Conservation (phyloP, 2,329 filamentous ascomycete genomes). For the Aspergillus novoparasiticus region DNA sequence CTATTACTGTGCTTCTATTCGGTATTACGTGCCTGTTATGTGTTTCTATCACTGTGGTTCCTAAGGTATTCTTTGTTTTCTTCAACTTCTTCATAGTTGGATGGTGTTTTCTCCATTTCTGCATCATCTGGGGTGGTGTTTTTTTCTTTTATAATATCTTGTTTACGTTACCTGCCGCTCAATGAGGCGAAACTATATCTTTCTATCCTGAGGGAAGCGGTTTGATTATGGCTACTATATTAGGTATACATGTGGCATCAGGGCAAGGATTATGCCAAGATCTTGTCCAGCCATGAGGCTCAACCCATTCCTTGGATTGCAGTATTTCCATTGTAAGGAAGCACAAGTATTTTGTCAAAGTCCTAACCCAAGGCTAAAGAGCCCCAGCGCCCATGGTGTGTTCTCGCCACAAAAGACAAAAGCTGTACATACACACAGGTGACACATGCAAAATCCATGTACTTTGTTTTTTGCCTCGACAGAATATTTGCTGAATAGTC, state of each 20-base stretch:
- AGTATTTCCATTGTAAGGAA: not conserved
- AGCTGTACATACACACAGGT: not conserved
- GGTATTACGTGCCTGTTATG: conserved; percentile 5
- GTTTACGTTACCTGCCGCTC: not conserved
- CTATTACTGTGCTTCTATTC: conserved; percentile 5
- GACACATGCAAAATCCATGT: not conserved
- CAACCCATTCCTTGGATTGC: not conserved
- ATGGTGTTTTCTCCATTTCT: conserved; percentile 9
- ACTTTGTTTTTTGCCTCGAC: conserved; percentile 9
- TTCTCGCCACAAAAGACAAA: not conserved
- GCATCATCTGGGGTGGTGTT: conserved; percentile 8
- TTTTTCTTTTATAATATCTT: not conserved
- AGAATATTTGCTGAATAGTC: not conserved
- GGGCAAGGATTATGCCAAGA: not conserved
- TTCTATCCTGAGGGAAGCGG: not conserved
- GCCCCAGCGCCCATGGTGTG: not conserved
- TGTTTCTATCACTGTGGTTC: not conserved
- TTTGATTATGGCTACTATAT: not conserved
- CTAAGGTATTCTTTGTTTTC: not conserved
- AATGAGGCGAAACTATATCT: not conserved
- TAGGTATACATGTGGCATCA: conserved; percentile 2
- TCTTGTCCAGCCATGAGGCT: not conserved
- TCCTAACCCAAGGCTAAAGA: not conserved
- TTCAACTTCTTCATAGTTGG: conserved; percentile 4
- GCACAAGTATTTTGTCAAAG: not conserved